Evolutionary conservation across 2,329 filamentous ascomycete genomes (phyloP), one percentile per base, ranked within the genome.

Genomic region (Elsinoe batatas): DNA sequence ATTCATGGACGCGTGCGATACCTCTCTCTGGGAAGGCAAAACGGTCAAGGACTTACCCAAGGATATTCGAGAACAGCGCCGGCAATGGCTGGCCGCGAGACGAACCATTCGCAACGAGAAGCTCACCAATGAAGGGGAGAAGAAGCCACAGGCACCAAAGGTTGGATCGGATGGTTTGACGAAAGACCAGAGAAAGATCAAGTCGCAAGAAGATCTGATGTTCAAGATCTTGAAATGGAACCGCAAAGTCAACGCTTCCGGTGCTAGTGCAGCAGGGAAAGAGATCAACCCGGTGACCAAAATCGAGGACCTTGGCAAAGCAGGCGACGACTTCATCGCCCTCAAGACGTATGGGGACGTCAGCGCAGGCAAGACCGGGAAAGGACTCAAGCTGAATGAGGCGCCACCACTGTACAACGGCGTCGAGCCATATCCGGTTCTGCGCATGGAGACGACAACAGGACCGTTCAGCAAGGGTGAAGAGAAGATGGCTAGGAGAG

Each of bases 1-100:
- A 13, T 36, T 33, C 15, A 18, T 32, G 15, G 54, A 62, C 1
- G 59, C 62, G 12, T 51, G 58, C 3, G 61, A 64, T 38, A 55
- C 57, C 10, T 33, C 57, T 1, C 59, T 63, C 5, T 63, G 63
- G 63, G 57, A 56, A 43, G 61, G 59, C 18, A 55, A 60, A 40
- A 37, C 53, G 1, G 46, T 55, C 32, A 62, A 58, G 35, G 22
- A 43, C 5, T 55, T 64, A 8, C 61, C 63, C 11, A 61, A 59
- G 47, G 6, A 49, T n/a, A 59, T 64, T 1, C 60, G 59, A 1
- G 43, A 61, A 53, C 60, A 59, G 20, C 60, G 62, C 5, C 37
- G 44, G 20, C 55, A 60, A 18, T 62, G 57, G 49, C 62, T 61
- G 59, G 50, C 49, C 13, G 50, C 56, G 7, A 55, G 43, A 44